Evolutionary conservation across 768 basidiomycete genomes (phyloP).

Genomic region (Termitomyces heimii): DNA sequence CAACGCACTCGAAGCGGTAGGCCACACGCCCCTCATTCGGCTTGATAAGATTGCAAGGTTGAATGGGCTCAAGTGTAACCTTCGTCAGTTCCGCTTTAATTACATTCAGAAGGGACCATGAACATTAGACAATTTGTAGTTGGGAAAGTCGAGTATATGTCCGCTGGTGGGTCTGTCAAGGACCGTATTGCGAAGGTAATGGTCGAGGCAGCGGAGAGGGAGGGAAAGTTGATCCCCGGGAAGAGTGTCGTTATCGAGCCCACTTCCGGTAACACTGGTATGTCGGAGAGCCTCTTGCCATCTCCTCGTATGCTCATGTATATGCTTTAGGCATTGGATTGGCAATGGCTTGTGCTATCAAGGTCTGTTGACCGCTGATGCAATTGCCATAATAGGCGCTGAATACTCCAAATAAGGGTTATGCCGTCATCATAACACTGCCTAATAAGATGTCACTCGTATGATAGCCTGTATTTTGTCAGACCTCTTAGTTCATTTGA

Average conservation of each 20-base stretch:
- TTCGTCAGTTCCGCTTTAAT: slow-evolving; percentile 50
- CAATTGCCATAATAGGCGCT: slow-evolving; percentile 32
- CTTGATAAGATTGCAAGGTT: slow-evolving; percentile 71
- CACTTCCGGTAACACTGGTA: slow-evolving; percentile 94
- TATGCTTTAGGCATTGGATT: slow-evolving; percentile 73
- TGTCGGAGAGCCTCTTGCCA: slow-evolving; percentile 1
- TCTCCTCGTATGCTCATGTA: neutral
- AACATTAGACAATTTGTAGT: slow-evolving; percentile 42
- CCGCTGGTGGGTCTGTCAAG: slow-evolving; percentile 91
- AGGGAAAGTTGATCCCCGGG: slow-evolving; percentile 81
- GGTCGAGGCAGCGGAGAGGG: slow-evolving; percentile 90
- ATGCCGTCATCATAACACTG: slow-evolving; percentile 84
- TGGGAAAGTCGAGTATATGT: slow-evolving; percentile 87
- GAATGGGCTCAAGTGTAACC: slow-evolving; percentile 81
- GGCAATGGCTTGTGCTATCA: slow-evolving; percentile 89
- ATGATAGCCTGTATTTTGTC: neutral
- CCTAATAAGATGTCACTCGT: slow-evolving; percentile 94
- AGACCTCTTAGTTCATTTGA: neutral
- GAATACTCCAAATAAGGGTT: slow-evolving; percentile 87
- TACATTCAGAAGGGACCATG: neutral
- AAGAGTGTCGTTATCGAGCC: slow-evolving; percentile 93
- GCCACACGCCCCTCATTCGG: slow-evolving; percentile 86
- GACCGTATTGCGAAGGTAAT: slow-evolving; percentile 96
- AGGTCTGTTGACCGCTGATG: slow-evolving; percentile 44
- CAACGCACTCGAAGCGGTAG: slow-evolving; percentile 79